Evolutionary conservation across 768 basidiomycete genomes (phyloP).

Genomic region (Leccinum rimulosum): DNA sequence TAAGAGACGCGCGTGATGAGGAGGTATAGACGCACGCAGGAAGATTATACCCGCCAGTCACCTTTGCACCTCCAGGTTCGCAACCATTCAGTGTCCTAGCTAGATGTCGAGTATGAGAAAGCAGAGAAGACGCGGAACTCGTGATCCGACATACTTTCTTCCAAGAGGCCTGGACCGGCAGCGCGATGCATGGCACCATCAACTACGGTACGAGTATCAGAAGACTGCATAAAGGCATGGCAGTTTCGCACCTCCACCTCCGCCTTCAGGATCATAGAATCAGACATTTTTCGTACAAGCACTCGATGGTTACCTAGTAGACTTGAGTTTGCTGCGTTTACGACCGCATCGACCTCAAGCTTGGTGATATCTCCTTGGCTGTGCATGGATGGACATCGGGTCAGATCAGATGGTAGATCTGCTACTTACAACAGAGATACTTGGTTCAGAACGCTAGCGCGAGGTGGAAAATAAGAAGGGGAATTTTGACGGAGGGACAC

Average conservation of each 20-base stretch:
- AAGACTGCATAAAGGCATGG: neutral
- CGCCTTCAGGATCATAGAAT: conserved; percentile 45
- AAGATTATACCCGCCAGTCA: conserved; percentile 73
- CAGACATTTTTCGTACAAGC: neutral
- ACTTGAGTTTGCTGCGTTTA: conserved; percentile 78
- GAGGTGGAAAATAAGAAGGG: conserved; percentile 30
- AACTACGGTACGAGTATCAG: conserved; percentile 40
- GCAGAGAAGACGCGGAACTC: neutral
- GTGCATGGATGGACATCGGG: neutral
- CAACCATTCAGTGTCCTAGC: conserved; percentile 67
- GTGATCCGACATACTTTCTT: conserved; percentile 57
- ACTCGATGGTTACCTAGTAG: conserved; percentile 52
- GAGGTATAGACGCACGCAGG: conserved; percentile 58
- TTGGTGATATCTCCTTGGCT: conserved; percentile 82
- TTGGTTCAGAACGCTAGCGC: conserved; percentile 44
- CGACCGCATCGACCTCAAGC: conserved; percentile 68
- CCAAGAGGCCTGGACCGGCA: conserved; percentile 60
- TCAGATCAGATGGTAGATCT: neutral
- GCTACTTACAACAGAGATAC: conserved; percentile 66
- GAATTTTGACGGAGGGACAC: conserved; percentile 35
- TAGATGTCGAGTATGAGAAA: conserved; percentile 44
- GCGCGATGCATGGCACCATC: conserved; percentile 81
- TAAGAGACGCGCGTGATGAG: neutral
- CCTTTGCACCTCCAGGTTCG: conserved; percentile 71
- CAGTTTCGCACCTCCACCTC: conserved; percentile 62